Evolutionary conservation across 371 early-diverging fungal genomes (phyloP).

Genomic region (Sporodiniella umbellata): DNA sequence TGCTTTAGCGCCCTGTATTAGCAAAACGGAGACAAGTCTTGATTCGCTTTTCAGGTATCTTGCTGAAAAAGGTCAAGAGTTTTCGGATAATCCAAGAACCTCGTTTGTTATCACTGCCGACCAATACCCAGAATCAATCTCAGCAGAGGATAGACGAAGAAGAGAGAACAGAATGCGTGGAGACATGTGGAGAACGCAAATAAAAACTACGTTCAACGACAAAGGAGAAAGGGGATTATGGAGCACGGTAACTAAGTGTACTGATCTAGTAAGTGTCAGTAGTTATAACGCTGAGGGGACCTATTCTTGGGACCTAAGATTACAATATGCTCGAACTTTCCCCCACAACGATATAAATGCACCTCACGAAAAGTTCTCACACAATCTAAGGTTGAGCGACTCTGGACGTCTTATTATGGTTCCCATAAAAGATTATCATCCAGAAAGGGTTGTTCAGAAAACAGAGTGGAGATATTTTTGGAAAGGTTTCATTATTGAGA

Average conservation of each 20-base stretch:
- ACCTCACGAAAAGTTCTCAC: conserved; percentile 39
- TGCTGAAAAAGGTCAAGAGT: conserved; percentile 7
- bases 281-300: conserved; percentile 28
- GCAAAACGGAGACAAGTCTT: conserved; percentile 9
- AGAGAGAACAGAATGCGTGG: conserved; percentile 5
- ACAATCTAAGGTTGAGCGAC: conserved; percentile 12
- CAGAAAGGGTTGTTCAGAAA: conserved; percentile 28
- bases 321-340: conserved; percentile 33
- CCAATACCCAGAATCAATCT: conserved; percentile 16
- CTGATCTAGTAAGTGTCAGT: conserved; percentile 26
- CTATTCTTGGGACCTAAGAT: conserved; percentile 43
- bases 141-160: conserved; percentile 1
- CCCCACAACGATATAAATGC: conserved; percentile 24
- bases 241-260: conserved; percentile 33
- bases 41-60: conserved; percentile 12
- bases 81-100: conserved; percentile 23
- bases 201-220: conserved; percentile 19
- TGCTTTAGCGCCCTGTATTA: conserved; percentile 26
- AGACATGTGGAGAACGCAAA: conserved; percentile 16
- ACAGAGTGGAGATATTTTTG: conserved; percentile 39
- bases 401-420: conserved; percentile 22
- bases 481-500: conserved; percentile 32
- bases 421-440: conserved; percentile 21
- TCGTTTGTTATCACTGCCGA: conserved; percentile 18
- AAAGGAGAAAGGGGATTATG: conserved; percentile 21